Evolutionary conservation across 257 asterid genomes (phyloP).

Genomic region (Gentiana straminea): DNA sequence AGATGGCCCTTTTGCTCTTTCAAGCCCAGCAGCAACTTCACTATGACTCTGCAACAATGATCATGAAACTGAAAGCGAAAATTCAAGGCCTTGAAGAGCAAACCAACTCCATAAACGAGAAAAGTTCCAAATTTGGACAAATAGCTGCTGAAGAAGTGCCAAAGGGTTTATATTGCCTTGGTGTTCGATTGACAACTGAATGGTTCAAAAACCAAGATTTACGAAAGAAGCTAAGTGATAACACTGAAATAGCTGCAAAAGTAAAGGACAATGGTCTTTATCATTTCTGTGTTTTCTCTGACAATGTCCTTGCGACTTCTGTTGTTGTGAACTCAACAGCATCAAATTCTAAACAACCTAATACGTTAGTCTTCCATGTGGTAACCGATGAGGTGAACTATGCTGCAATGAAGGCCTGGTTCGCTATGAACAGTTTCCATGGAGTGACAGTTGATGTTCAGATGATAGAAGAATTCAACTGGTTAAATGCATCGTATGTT

Average conservation of each 20-base stretch:
- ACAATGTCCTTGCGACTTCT: constrained; percentile 39
- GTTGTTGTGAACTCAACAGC: constrained; percentile 41
- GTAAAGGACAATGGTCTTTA: constrained; percentile 23
- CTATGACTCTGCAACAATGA: constrained; percentile 38
- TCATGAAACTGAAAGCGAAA: constrained; percentile 37
- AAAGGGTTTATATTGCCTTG: constrained; percentile 36
- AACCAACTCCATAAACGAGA: constrained; percentile 24
- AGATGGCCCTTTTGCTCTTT: constrained; percentile 34
- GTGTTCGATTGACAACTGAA: constrained; percentile 31
- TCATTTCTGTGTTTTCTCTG: constrained; percentile 42
- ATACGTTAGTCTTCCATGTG: constrained; percentile 30
- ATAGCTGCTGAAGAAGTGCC: constrained; percentile 48
- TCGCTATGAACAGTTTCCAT: constrained; percentile 28
- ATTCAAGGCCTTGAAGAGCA: constrained; percentile 44
- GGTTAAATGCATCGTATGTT: constrained; percentile 36
- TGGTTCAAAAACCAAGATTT: constrained; percentile 30
- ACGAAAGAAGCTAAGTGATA: constrained; percentile 17
- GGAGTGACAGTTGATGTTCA: constrained; percentile 36
- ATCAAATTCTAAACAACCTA: constrained; percentile 25
- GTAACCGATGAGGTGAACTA: constrained; percentile 41
- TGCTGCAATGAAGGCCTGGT: constrained; percentile 47
- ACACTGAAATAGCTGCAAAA: constrained; percentile 17
- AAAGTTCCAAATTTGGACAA: constrained; percentile 40
- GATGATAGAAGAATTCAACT: constrained; percentile 32
- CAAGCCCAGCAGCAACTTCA: constrained; percentile 43